A percentile compares a stretch with the other conserved stretches of the same genome.
Evolutionary conservation across 768 basidiomycete genomes (phyloP).

Genomic region (Boletus vinaceobasis): DNA sequence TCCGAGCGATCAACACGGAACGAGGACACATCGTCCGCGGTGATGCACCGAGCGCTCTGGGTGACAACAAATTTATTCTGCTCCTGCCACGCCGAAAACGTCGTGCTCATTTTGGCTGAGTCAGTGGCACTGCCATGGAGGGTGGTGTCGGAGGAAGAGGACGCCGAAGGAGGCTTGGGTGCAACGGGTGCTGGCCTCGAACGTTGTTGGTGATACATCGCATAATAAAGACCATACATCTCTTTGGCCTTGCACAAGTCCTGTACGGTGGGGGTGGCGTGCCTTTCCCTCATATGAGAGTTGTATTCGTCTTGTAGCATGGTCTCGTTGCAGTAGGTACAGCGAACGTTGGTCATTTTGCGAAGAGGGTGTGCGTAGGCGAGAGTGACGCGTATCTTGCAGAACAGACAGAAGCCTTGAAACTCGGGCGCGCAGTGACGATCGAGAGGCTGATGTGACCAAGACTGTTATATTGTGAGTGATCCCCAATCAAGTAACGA

Average conservation of each 20-base stretch:
- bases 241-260: constrained; percentile 8
- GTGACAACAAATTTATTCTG: constrained; percentile 3
- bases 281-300: constrained; percentile 11
- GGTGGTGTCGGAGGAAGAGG: constrained; percentile 1
- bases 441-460: neutral
- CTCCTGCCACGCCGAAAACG: constrained; percentile 23
- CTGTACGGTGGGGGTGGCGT: constrained; percentile 5
- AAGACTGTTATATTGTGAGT: neutral
- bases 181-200: neutral
- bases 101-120: constrained; percentile 6
- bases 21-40: constrained; percentile 20
- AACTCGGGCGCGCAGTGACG: neutral
- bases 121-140: neutral
- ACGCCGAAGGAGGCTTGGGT: neutral
- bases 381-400: constrained; percentile 3
- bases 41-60: constrained; percentile 12
- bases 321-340: constrained; percentile 9
- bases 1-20: constrained; percentile 26
- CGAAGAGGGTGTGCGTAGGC: neutral
- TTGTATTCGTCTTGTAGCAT: constrained; percentile 7
- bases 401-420: neutral
- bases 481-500: neutral
- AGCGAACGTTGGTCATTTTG: constrained; percentile 11
- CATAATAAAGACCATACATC: neutral
- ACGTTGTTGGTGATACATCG: neutral